Conservation (phyloP, 768 basidiomycete genomes). For the Suillus hirtellus region DNA sequence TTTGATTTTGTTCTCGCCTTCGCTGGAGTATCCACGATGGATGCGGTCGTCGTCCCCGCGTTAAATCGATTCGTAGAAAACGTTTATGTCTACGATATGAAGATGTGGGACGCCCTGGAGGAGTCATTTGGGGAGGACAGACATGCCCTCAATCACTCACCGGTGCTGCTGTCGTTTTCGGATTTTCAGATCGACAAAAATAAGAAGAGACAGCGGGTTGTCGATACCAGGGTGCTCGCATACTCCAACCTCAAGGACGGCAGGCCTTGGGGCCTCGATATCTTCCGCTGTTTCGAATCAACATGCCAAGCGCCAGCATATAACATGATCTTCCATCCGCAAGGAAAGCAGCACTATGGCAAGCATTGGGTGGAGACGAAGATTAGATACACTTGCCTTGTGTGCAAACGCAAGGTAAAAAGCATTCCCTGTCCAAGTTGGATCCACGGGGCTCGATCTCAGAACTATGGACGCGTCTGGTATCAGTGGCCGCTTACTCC, state of each 20-base stretch:
- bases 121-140: too few relatives aligned
- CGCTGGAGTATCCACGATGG: too few relatives aligned
- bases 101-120: too few relatives aligned
- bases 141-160: too few relatives aligned
- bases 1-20: too few relatives aligned
- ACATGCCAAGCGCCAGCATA: neutral
- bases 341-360: neutral
- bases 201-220: too few relatives aligned
- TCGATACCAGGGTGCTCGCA: neutral
- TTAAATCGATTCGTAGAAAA: too few relatives aligned
- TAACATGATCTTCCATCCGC: neutral
- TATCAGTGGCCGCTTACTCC: constrained; percentile 3
- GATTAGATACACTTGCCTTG: neutral
- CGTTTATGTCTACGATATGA: too few relatives aligned
- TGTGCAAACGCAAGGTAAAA: neutral
- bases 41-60: too few relatives aligned
- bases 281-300: neutral
- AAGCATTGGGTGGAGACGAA: neutral
- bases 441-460: neutral
- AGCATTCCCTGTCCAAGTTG: neutral
- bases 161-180: too few relatives aligned
- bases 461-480: neutral
- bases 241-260: neutral
- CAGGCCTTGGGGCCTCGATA: constrained; percentile 3
- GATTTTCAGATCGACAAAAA: too few relatives aligned